phyloP scores from a whole-genome alignment of 805 yeast genomes.

The Kuraishia cidri region DNA sequence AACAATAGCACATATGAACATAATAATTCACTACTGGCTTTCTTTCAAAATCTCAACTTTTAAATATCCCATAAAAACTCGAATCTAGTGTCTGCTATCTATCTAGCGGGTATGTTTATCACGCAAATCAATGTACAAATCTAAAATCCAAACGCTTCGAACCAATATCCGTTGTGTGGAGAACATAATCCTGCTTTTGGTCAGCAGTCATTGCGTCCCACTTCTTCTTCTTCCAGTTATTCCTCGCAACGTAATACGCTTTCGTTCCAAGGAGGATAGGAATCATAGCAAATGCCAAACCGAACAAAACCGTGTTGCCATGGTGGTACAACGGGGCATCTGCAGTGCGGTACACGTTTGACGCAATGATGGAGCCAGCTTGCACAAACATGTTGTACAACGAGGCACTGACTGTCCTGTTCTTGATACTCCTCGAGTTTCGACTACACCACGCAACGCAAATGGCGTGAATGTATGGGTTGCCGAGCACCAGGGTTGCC shows the following conservation, averaged over 20 bases:
- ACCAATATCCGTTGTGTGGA: constrained; percentile 41
- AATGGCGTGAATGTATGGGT: constrained; percentile 46
- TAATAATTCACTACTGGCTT: no score
- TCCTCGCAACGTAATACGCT: constrained; percentile 29
- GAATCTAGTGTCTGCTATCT: not conserved
- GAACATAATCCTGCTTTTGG: constrained; percentile 38
- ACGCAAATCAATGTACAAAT: constrained; percentile 19
- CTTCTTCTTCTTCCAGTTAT: constrained; percentile 28
- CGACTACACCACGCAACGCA: constrained; percentile 53
- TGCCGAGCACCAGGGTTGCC: constrained; percentile 20
- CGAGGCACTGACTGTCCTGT: constrained; percentile 58
- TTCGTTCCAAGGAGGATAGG: constrained; percentile 20
- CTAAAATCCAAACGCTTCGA: constrained; percentile 44
- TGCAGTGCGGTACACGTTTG: constrained; percentile 45
- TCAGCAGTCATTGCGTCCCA: constrained; percentile 46
- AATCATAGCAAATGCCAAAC: constrained; percentile 21
- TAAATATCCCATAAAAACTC: not conserved
- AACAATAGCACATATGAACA: no score
- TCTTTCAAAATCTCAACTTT: no score
- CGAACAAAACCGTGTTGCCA: constrained; percentile 41
- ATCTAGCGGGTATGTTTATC: not conserved
- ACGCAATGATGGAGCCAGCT: constrained; percentile 40
- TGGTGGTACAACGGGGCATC: constrained; percentile 53
- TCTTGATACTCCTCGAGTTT: constrained; percentile 53
- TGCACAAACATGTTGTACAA: constrained; percentile 59